A percentile compares a stretch with the other conserved stretches of the same genome.
Evolutionary conservation across 768 basidiomycete species (phyloP).

Genomic region (Kockovaella imperatae): DNA sequence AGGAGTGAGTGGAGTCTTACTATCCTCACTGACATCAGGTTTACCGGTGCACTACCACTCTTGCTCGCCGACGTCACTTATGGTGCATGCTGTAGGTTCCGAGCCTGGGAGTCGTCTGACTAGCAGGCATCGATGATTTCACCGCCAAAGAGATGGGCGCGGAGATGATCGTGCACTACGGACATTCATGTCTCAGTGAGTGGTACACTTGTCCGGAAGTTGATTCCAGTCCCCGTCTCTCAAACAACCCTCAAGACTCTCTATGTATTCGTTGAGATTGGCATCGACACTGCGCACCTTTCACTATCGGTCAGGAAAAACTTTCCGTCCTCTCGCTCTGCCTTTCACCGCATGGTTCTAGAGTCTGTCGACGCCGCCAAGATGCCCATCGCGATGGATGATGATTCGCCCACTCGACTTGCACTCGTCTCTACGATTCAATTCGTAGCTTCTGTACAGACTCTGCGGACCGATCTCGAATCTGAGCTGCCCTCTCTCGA

Average conservation of each 20-base stretch:
- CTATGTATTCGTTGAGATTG: conserved; percentile 94
- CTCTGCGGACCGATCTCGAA: conserved; percentile 68
- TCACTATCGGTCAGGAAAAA: conserved; percentile 76
- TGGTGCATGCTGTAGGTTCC: conserved; percentile 77
- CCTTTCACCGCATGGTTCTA: conserved; percentile 60
- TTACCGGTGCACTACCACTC: conserved; percentile 60
- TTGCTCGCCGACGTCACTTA: conserved; percentile 98
- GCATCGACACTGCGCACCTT: conserved; percentile 79
- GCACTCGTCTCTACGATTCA: conserved; percentile 96
- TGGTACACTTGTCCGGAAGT: background rate
- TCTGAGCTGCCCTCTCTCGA: conserved; percentile 22
- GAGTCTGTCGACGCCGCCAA: conserved; percentile 47
- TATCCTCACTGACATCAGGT: conserved; percentile 21
- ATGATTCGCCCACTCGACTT: conserved; percentile 54
- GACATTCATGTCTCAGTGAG: conserved; percentile 91
- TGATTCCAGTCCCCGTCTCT: conserved; percentile 76
- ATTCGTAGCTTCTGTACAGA: conserved; percentile 86
- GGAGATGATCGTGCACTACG: conserved; percentile 97
- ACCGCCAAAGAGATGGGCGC: conserved; percentile 91
- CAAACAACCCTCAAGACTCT: conserved; percentile 88
- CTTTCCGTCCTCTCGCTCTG: conserved; percentile 66
- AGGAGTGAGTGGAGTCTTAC: conserved; percentile 56
- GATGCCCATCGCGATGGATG: background rate
- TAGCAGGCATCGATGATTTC: conserved; percentile 74
- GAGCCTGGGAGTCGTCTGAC: too few relatives aligned